Conservation (phyloP, 768 basidiomycete species). For the Amanita pallidorosea region DNA sequence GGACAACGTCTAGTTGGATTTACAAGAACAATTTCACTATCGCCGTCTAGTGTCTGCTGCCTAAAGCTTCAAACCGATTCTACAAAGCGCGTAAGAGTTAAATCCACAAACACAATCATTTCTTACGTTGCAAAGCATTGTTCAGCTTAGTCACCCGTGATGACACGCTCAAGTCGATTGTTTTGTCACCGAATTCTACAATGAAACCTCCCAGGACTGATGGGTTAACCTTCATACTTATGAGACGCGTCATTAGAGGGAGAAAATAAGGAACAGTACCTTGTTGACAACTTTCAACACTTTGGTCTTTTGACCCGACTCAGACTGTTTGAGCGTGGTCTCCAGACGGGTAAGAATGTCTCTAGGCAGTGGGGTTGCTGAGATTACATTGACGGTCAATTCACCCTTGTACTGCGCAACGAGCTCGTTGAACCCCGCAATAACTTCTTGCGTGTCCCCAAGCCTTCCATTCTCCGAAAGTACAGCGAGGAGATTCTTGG, state of each 20-base stretch:
- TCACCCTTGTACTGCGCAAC: slow-evolving; percentile 88
- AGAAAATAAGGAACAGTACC: slow-evolving; percentile 29
- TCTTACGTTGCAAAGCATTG: slow-evolving; percentile 73
- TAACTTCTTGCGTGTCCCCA: slow-evolving; percentile 72
- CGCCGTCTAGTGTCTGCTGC: not conserved
- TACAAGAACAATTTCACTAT: not conserved
- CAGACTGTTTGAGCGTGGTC: slow-evolving; percentile 73
- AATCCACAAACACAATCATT: not conserved
- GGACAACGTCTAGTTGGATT: slow-evolving; percentile 2
- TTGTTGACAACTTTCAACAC: slow-evolving; percentile 85
- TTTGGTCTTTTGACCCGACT: slow-evolving; percentile 82
- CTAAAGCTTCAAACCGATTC: slow-evolving; percentile 26
- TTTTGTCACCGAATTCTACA: slow-evolving; percentile 97
- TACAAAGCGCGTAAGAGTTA: slow-evolving; percentile 8
- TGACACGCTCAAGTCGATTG: slow-evolving; percentile 90
- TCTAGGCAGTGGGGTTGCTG: slow-evolving; percentile 69
- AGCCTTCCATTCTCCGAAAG: slow-evolving; percentile 92
- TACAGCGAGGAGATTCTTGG: slow-evolving; percentile 84
- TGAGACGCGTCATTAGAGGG: not conserved
- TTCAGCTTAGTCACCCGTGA: slow-evolving; percentile 95
- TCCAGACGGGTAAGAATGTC: slow-evolving; percentile 74
- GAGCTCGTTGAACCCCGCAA: slow-evolving; percentile 86
- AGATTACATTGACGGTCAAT: slow-evolving; percentile 86
- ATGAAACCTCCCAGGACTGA: slow-evolving; percentile 85
- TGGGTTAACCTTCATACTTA: slow-evolving; percentile 66